These are phyloP conservation scores for Samsoniella hepiali DNA, from an alignment of 2,329 filamentous ascomycete genomes.

Conservation along the genomic window DNA sequence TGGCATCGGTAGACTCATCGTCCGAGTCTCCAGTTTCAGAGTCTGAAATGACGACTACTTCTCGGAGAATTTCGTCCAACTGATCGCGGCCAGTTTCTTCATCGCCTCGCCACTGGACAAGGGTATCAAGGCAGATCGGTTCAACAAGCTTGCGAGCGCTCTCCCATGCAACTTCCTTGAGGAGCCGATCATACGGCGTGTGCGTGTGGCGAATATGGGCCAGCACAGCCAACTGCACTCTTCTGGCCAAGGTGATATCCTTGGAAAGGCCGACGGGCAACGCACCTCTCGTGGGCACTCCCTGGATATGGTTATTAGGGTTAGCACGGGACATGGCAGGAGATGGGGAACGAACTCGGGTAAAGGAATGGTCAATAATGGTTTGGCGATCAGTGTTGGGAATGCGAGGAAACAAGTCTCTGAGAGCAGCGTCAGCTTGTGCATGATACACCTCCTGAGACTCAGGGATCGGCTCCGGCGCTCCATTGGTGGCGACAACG, in stretches of 20 bases:
- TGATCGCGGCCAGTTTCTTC: conserved; percentile 67
- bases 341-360: conserved; percentile 46
- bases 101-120: conserved; percentile 70
- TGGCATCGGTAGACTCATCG: conserved; percentile 33
- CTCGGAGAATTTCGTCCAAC: conserved; percentile 62
- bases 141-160: conserved; percentile 62
- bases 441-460: conserved; percentile 58
- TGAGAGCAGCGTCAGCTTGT: conserved; percentile 59
- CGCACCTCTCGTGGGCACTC: conserved; percentile 49
- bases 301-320: conserved; percentile 35
- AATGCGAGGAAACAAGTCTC: conserved; percentile 63
- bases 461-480: conserved; percentile 57
- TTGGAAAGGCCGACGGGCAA: conserved; percentile 56
- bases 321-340: background rate
- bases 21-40: conserved; percentile 47
- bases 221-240: conserved; percentile 63
- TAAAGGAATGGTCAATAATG: conserved; percentile 62
- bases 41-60: conserved; percentile 65
- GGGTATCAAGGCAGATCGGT: conserved; percentile 57
- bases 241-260: conserved; percentile 55
- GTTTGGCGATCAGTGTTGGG: conserved; percentile 61
- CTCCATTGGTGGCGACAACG: conserved; percentile 27
- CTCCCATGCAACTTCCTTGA: conserved; percentile 55
- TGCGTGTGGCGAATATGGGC: conserved; percentile 66
- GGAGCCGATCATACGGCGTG: conserved; percentile 61